Evolutionary conservation across 352 stramenopile species (phyloP).

Genomic region (Thalassiosira sp.): DNA sequence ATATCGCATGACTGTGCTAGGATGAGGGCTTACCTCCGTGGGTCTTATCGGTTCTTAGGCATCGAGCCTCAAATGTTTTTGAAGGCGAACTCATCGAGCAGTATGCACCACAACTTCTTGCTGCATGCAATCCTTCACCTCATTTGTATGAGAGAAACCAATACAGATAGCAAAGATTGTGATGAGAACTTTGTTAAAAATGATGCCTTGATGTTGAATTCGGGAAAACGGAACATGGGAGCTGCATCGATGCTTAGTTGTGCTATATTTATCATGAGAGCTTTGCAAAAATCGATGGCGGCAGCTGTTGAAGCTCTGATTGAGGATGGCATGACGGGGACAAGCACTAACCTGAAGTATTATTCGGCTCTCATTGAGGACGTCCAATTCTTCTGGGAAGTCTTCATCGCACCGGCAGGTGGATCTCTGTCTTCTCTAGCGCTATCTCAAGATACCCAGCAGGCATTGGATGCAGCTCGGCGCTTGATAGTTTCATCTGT

Average conservation of each 20-base stretch:
- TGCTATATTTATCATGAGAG: conserved; percentile 64
- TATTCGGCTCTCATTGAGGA: conserved; percentile 37
- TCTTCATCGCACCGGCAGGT: conserved; percentile 59
- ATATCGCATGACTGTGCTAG: conserved; percentile 69
- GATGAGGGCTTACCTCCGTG: conserved; percentile 78
- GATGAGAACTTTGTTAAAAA: conserved; percentile 57
- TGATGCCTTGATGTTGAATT: conserved; percentile 56
- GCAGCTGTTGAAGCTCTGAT: conserved; percentile 42
- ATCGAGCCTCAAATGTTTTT: conserved; percentile 53
- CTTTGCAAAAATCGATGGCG: conserved; percentile 39
- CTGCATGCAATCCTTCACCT: conserved; percentile 72
- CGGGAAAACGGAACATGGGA: conserved; percentile 55
- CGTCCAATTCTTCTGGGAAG: conserved; percentile 67
- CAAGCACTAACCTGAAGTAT: conserved; percentile 13
- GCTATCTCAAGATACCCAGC: conserved; percentile 53
- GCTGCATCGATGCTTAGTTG: conserved; percentile 63
- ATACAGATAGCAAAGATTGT: conserved; percentile 50
- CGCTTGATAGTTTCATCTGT: conserved; percentile 34
- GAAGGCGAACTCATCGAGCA: conserved; percentile 1
- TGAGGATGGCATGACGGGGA: conserved; percentile 43
- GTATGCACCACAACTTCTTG: conserved; percentile 56
- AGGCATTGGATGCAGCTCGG: conserved; percentile 29
- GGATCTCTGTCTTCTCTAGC: conserved; percentile 41
- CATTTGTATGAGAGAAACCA: conserved; percentile 64
- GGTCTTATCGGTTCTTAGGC: conserved; percentile 61